A percentile compares a stretch with the other conserved stretches of the same genome.
Conservation (phyloP, 179 eudicot species). For the Heliamphora pulchella region DNA sequence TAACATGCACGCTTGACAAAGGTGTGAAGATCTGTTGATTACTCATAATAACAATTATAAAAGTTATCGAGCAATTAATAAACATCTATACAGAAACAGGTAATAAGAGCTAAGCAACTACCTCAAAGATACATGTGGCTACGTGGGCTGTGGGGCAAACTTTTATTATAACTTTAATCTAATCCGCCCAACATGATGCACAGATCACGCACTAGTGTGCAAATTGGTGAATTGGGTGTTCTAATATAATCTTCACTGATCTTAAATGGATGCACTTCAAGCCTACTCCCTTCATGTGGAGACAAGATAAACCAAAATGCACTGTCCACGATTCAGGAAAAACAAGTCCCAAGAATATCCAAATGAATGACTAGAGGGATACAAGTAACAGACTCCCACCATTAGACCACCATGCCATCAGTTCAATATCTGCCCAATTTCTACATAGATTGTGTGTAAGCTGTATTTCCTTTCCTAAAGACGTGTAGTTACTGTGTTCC, state of each 20-base stretch:
- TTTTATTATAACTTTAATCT: background rate
- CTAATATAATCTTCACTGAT: background rate
- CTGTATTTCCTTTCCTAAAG: background rate
- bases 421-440: background rate
- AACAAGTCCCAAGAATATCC: background rate
- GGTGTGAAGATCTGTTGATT: background rate
- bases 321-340: background rate
- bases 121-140: too few relatives aligned
- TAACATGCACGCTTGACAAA: background rate
- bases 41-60: background rate
- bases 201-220: background rate
- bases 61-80: background rate
- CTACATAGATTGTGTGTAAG: background rate
- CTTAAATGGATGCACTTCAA: background rate
- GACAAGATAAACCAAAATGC: background rate
- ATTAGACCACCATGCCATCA: background rate
- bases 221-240: background rate
- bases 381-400: background rate
- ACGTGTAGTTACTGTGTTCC: constrained; percentile 3
- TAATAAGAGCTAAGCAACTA: background rate
- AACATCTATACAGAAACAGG: background rate
- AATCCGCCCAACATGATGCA: background rate
- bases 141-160: too few relatives aligned
- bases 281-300: background rate
- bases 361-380: background rate